A percentile compares a stretch with the other conserved stretches of the same genome.
Conservation (phyloP, 2,329 filamentous ascomycete genomes). For the Trichoderma lentiforme region DNA sequence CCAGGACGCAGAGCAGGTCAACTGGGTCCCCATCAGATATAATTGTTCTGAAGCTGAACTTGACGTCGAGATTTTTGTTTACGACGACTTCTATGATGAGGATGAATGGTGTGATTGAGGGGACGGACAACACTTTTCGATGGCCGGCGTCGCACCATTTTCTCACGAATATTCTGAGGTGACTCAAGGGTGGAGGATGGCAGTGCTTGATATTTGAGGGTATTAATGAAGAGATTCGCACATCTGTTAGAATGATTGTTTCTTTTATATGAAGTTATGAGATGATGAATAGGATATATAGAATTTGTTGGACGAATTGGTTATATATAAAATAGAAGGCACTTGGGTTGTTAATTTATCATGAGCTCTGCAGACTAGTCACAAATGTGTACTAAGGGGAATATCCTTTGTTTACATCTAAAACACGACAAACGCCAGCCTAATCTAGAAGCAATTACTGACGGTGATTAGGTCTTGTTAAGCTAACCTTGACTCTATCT, state of each 20-base stretch:
- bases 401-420: background rate
- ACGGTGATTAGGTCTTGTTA: background rate
- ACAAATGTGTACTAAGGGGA: background rate
- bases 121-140: no score
- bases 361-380: background rate
- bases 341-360: background rate
- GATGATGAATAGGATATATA: background rate
- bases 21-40: background rate
- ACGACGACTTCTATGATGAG: background rate
- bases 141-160: no score
- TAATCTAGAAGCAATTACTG: background rate
- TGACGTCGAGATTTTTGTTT: background rate
- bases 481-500: constrained; percentile 29
- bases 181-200: no score
- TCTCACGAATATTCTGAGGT: background rate
- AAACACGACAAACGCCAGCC: background rate
- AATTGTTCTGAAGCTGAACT: background rate
- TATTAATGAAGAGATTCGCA: no score
- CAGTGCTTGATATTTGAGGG: no score
- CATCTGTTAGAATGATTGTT: no score
- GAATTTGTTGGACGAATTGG: background rate
- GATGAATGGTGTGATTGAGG: background rate
- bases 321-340: background rate
- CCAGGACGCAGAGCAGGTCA: background rate
- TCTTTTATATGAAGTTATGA: no score